A percentile compares a stretch with the other conserved stretches of the same genome.
Evolutionary conservation across 2,329 filamentous ascomycete species (phyloP).

Genomic region (Beauveria scarabaeidicola): DNA sequence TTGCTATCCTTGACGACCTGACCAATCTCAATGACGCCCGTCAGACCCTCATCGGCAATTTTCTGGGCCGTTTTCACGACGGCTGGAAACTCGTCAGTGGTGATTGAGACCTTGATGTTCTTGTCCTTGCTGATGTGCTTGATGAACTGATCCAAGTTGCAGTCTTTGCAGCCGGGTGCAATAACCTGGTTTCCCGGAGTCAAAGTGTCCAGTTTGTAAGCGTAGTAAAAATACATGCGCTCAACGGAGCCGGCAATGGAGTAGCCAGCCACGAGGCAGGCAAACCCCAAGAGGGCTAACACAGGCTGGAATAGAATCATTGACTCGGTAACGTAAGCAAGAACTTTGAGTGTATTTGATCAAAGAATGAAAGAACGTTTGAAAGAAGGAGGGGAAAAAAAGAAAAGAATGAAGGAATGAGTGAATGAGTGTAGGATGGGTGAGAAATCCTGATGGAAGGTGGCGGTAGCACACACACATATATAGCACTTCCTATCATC

Average conservation of each 20-base stretch:
- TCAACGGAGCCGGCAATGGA: background rate
- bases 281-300: background rate
- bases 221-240: background rate
- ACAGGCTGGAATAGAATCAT: background rate
- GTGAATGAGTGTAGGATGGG: background rate
- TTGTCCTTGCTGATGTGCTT: background rate
- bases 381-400: no score
- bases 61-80: background rate
- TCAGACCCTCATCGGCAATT: background rate
- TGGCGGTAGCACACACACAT: background rate
- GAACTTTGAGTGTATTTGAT: background rate
- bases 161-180: background rate
- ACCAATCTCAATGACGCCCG: background rate
- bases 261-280: background rate
- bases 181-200: background rate
- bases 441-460: background rate
- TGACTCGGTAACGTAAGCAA: background rate
- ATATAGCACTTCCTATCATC: background rate
- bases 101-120: background rate
- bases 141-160: background rate
- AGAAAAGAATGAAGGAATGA: no score
- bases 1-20: background rate
- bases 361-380: no score
- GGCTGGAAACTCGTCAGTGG: background rate
- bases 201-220: background rate